Evolutionary conservation across 495 filamentous ascomycete genomes (phyloP).

Genomic region (Aspergillus biplanus): DNA sequence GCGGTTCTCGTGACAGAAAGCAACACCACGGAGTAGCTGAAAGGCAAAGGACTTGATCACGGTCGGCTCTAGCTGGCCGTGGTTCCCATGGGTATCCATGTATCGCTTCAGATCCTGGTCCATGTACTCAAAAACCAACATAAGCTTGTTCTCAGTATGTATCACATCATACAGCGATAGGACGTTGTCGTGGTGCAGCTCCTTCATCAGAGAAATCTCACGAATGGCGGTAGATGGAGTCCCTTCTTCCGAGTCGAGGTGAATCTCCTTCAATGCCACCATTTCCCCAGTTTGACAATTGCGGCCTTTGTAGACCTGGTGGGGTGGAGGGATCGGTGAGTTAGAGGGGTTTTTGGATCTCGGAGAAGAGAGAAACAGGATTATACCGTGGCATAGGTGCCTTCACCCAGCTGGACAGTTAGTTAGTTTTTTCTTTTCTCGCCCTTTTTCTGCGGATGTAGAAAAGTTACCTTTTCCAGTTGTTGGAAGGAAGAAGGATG

Average conservation of each 20-base stretch:
- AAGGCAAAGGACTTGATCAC: constrained; percentile 97
- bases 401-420: constrained; percentile 75
- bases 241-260: constrained; percentile 96
- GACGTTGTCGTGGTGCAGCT: constrained; percentile 96
- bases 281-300: constrained; percentile 95
- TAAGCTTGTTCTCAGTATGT: constrained; percentile 98
- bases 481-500: constrained; percentile 92
- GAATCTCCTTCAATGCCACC: constrained; percentile 97
- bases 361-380: constrained; percentile 11
- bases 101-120: constrained; percentile 97
- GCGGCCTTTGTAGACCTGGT: constrained; percentile 93
- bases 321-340: constrained; percentile 11
- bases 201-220: constrained; percentile 98
- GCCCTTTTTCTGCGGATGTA: background rate
- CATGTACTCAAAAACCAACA: constrained; percentile 98
- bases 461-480: constrained; percentile 73
- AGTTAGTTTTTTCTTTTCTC: background rate
- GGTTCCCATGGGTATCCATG: constrained; percentile 87
- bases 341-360: constrained; percentile 8
- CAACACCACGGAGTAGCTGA: constrained; percentile 88
- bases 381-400: constrained; percentile 95
- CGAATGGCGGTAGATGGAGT: constrained; percentile 96
- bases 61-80: constrained; percentile 75
- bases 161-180: constrained; percentile 97
- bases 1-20: constrained; percentile 93